Percentiles rank a stretch among this genome's conserved stretches.
These are phyloP conservation scores for Ascochyta rabiei DNA, from an alignment of 2,329 filamentous ascomycete genomes.

Conservation along the genomic window DNA sequence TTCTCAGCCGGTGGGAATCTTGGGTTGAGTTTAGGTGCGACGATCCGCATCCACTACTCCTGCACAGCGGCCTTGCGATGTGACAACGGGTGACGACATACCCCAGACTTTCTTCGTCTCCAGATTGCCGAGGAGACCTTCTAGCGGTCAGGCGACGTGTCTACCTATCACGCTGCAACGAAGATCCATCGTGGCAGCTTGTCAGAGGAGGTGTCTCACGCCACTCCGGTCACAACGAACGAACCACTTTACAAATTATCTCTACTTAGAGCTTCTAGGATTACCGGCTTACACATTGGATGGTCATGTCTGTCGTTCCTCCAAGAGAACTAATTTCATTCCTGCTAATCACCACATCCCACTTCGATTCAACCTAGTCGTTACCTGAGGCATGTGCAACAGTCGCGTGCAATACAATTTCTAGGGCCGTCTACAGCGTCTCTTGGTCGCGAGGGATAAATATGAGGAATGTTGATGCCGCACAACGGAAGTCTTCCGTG, in stretches of 20 bases:
- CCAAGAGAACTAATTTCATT: constrained; percentile 1
- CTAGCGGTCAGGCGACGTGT: constrained; percentile 1
- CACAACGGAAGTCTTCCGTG: background rate
- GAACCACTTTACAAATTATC: background rate
- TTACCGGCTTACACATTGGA: background rate
- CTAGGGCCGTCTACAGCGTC: background rate
- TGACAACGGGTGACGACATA: background rate
- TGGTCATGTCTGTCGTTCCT: background rate
- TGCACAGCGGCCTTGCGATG: background rate
- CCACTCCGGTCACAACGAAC: background rate
- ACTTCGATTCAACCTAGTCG: background rate
- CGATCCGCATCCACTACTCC: background rate
- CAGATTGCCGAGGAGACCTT: background rate
- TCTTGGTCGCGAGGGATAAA: background rate
- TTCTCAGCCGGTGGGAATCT: background rate
- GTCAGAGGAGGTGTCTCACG: background rate
- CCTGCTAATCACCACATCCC: background rate
- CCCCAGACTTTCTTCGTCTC: background rate
- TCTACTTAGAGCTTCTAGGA: background rate
- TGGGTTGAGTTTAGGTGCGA: background rate
- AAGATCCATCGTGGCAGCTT: background rate
- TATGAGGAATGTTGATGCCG: background rate
- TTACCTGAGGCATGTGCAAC: background rate
- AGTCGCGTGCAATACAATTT: background rate
- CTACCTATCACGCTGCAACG: background rate